Percentiles rank a stretch among this genome's conserved stretches.
Evolutionary conservation across 768 basidiomycete genomes (phyloP).

Genomic region (Cystobasidium tubakii): DNA sequence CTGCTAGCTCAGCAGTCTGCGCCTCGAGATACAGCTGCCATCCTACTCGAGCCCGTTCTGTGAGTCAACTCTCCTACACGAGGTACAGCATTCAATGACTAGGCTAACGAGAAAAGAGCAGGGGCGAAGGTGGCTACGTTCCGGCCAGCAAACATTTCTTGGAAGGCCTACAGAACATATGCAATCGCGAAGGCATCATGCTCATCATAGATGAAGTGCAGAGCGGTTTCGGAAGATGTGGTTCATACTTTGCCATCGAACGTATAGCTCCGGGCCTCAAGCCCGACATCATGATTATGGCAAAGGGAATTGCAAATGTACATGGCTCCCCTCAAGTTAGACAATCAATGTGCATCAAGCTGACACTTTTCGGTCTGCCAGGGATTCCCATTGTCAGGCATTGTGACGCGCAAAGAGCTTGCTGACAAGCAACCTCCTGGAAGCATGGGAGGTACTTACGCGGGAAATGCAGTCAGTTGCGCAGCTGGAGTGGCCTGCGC

Average conservation of each 20-base stretch:
- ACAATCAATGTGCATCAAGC: conserved; percentile 49
- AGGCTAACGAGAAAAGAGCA: neutral
- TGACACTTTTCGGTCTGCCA: conserved; percentile 58
- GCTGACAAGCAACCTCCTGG: conserved; percentile 73
- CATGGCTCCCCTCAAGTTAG: conserved; percentile 19
- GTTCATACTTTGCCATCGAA: conserved; percentile 55
- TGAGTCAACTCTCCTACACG: conserved; percentile 58
- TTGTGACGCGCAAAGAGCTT: conserved; percentile 70
- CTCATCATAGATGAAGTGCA: conserved; percentile 66
- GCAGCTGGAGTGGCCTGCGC: conserved; percentile 80
- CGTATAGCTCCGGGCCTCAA: conserved; percentile 63
- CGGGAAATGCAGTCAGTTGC: conserved; percentile 76
- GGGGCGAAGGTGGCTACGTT: conserved; percentile 70
- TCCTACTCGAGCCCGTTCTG: conserved; percentile 84
- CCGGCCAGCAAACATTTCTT: conserved; percentile 76
- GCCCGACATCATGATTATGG: conserved; percentile 82
- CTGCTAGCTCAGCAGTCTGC: conserved; percentile 71
- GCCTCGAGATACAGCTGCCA: conserved; percentile 82
- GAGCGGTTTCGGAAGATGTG: conserved; percentile 69
- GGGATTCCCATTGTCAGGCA: conserved; percentile 85
- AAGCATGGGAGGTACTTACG: conserved; percentile 58
- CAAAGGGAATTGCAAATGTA: conserved; percentile 59
- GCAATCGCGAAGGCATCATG: conserved; percentile 77
- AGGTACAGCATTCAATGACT: too few species aligned
- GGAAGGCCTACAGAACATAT: conserved; percentile 70